phyloP scores from a whole-genome alignment of 371 early-diverging fungal species.

The Rhizopus sp. region DNA sequence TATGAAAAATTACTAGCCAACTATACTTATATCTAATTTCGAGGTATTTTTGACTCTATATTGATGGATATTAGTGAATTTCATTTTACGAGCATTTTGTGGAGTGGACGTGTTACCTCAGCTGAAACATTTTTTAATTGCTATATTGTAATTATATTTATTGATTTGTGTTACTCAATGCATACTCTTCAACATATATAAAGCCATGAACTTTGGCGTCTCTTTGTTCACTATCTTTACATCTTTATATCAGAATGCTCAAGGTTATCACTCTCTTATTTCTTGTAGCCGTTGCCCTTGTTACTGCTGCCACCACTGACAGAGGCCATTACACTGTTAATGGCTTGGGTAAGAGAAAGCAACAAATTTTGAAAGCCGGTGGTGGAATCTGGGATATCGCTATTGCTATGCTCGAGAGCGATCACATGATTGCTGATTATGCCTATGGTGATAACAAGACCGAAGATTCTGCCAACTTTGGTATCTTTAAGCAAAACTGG shows the following conservation, averaged over 20 bases:
- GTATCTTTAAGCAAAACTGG: constrained; percentile 13
- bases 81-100: too few relatives aligned
- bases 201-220: too few relatives aligned
- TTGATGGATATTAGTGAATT: too few relatives aligned
- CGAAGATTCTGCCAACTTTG: constrained; percentile 10
- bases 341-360: constrained; percentile 10
- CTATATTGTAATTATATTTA: too few relatives aligned
- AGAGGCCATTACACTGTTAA: constrained; percentile 3
- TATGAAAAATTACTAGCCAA: too few relatives aligned
- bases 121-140: too few relatives aligned
- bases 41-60: too few relatives aligned
- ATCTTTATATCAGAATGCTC: neutral
- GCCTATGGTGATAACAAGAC: constrained; percentile 8
- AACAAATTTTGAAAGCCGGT: constrained; percentile 7
- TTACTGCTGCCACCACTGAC: neutral
- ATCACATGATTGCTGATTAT: constrained; percentile 6
- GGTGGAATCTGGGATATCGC: constrained; percentile 7
- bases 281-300: neutral
- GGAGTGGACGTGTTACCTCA: too few relatives aligned
- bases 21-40: too few relatives aligned
- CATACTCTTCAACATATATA: too few relatives aligned
- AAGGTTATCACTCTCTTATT: neutral
- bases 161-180: too few relatives aligned
- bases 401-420: constrained; percentile 14
- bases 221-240: neutral